Conservation (phyloP, 116 monocot genomes). For the Thalassia testudinum region DNA sequence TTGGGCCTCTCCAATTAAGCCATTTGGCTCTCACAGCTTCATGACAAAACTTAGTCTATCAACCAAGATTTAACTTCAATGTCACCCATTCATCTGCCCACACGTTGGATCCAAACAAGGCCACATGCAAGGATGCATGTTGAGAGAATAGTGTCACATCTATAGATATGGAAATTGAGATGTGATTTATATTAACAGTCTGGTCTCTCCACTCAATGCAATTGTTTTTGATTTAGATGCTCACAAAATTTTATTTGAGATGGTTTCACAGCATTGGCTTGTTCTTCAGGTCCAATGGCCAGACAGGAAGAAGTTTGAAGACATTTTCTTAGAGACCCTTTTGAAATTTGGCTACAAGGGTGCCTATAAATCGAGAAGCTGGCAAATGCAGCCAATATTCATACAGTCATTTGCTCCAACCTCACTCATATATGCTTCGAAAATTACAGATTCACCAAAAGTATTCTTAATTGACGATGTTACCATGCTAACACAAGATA, state of each 20-base stretch:
- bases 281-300: constrained; percentile 73
- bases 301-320: constrained; percentile 73
- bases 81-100: too few species aligned
- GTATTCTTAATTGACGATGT: constrained; percentile 49
- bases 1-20: too few species aligned
- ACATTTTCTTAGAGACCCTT: constrained; percentile 71
- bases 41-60: too few species aligned
- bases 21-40: too few species aligned
- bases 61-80: too few species aligned
- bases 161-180: too few species aligned
- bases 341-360: constrained; percentile 85
- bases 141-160: too few species aligned
- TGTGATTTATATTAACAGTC: too few species aligned
- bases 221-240: too few species aligned
- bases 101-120: too few species aligned
- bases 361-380: constrained; percentile 64
- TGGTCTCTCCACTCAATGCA: too few species aligned
- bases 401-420: constrained; percentile 78
- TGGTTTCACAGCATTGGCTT: neutral
- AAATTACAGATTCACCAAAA: constrained; percentile 49
- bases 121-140: too few species aligned
- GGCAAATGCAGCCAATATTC: constrained; percentile 67
- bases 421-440: constrained; percentile 47
- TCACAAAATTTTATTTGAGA: neutral
- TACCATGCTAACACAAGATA: constrained; percentile 66